These are phyloP conservation scores for Yamadazyma buinensis DNA, from an alignment of 1,139 yeast species.

Conservation along the genomic window DNA sequence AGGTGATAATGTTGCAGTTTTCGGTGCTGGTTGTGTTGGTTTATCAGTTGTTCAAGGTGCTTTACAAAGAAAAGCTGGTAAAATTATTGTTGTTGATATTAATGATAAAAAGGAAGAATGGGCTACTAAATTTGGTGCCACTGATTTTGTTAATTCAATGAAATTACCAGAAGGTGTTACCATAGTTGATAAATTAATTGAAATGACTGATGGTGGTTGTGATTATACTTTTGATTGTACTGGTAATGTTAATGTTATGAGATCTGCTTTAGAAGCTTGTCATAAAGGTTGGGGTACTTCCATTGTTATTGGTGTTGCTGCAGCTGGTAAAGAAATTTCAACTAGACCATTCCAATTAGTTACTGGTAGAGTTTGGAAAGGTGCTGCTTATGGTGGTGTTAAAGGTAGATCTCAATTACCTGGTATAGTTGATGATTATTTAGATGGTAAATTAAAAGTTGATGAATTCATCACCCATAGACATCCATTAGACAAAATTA, in stretches of 20 bases:
- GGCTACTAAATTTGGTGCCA: conserved; percentile 91
- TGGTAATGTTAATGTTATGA: conserved; percentile 93
- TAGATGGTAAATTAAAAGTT: conserved; percentile 79
- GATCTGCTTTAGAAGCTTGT: conserved; percentile 92
- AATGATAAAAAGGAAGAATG: conserved; percentile 80
- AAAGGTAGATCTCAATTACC: conserved; percentile 97
- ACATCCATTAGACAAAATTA: conserved; percentile 72
- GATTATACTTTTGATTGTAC: conserved; percentile 97
- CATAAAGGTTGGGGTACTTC: conserved; percentile 99
- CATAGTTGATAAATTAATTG: conserved; percentile 80
- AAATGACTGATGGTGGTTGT: conserved; percentile 93
- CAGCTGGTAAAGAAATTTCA: conserved; percentile 94
- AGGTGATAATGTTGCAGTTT: conserved; percentile 93
- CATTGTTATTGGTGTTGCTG: conserved; percentile 94
- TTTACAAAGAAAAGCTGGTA: conserved; percentile 69
- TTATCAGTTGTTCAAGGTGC: conserved; percentile 96
- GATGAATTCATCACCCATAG: conserved; percentile 95
- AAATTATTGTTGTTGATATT: conserved; percentile 84
- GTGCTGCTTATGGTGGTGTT: conserved; percentile 98
- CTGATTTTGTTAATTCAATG: conserved; percentile 86
- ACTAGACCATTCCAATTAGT: conserved; percentile 99
- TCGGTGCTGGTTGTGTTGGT: conserved; percentile 98
- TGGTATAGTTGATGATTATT: conserved; percentile 80
- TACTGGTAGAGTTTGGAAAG: conserved; percentile 98
- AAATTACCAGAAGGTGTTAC: conserved; percentile 68